Percentiles rank a stretch among this genome's conserved stretches.
Conservation (phyloP, 192 early-diverging fungal genomes). For the Funneliformis geosporum region DNA sequence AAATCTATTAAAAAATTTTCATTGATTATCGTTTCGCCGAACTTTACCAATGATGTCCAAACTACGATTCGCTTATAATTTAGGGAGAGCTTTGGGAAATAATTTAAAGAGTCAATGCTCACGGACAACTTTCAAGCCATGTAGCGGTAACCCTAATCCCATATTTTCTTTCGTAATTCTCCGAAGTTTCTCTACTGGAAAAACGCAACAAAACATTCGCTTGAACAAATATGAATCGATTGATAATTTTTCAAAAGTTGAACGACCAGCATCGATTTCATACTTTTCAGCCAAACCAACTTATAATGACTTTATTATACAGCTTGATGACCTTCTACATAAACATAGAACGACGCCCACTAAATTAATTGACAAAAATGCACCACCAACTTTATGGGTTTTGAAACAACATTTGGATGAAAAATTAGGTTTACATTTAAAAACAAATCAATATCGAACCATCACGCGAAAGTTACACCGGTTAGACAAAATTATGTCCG, state of each 20-base stretch:
- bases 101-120: neutral
- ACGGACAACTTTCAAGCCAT: neutral
- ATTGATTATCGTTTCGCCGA: too few species aligned
- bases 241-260: constrained; percentile 42
- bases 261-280: constrained; percentile 68
- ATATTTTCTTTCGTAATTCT: neutral
- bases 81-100: neutral
- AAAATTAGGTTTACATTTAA: constrained; percentile 50
- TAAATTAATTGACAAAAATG: constrained; percentile 4
- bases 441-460: constrained; percentile 55
- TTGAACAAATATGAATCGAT: neutral
- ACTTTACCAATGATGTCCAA: neutral
- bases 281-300: constrained; percentile 88
- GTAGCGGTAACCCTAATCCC: neutral
- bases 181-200: neutral
- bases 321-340: constrained; percentile 56
- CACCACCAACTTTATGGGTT: constrained; percentile 12
- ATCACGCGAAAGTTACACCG: constrained; percentile 51
- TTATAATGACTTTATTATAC: constrained; percentile 75
- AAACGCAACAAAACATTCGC: neutral
- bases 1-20: too few species aligned
- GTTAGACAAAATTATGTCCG: constrained; percentile 43
- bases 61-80: neutral
- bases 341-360: constrained; percentile 34
- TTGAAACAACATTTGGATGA: constrained; percentile 40